Conservation (phyloP, 139 green algal genomes). For the Pseudopediastrum boryanum region DNA sequence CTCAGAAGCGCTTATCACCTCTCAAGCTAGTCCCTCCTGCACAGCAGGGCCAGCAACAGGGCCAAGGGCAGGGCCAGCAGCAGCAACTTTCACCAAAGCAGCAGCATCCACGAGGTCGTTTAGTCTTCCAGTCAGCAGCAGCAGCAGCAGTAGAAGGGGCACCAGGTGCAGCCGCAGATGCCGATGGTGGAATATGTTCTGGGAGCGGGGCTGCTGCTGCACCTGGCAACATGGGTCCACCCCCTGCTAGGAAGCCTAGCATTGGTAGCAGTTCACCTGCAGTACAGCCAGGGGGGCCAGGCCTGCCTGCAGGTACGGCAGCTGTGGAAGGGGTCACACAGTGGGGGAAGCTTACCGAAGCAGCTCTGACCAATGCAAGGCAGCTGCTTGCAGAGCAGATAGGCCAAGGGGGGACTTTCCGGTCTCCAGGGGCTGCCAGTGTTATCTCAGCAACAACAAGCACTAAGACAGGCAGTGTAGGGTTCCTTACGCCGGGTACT, state of each 20-base stretch:
- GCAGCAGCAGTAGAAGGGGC: constrained; percentile 2
- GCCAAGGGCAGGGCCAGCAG: background rate
- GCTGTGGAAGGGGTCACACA: background rate
- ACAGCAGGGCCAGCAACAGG: background rate
- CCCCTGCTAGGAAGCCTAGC: background rate
- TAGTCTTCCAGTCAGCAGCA: background rate
- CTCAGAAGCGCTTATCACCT: too few relatives aligned
- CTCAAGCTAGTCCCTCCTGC: too few relatives aligned
- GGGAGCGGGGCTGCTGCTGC: background rate
- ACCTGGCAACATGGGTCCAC: background rate
- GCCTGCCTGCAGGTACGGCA: background rate
- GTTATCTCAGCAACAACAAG: background rate
- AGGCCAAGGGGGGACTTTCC: background rate
- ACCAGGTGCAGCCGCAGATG: background rate
- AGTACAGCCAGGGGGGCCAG: background rate
- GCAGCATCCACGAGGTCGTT: background rate
- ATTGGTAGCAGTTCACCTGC: background rate
- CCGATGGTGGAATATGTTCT: background rate
- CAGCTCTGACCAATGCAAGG: constrained; percentile 3
- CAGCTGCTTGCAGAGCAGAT: background rate
- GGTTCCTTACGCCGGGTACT: constrained; percentile 22
- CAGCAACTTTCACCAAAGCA: background rate
- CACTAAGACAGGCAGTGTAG: constrained; percentile 12
- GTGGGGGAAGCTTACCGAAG: background rate
- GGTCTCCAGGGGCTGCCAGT: constrained; percentile 10